Base-by-base conservation (phyloP, 371 early-diverging fungal species). In the Zopfochytrium polystomum region DNA sequence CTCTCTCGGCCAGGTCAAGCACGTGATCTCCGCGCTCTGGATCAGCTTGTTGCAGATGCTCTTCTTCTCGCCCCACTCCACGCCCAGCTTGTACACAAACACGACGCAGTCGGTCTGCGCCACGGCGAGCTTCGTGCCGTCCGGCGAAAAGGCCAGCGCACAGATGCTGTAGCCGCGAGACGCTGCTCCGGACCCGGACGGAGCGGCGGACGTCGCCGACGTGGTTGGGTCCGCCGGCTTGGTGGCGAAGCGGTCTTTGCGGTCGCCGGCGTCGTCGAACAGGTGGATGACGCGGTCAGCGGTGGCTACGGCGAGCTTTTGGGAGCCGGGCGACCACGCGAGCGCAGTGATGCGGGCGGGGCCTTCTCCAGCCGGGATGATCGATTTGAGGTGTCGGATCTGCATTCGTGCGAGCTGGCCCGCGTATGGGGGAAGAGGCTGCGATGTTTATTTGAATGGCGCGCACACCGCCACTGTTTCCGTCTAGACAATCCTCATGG, bases 21-120 rank as follows among this genome's bases (percentile, higher is more conserved):
- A 77, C 0, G 81, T 77, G 54, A 81, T 73, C 29, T 83, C 80
- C 20, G 73, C 58, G 7, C 68, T 65, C 52, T 81, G 81, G 43
- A 81, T 77, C 20, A 81, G 67, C 67, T 83, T 83, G 74, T 83
- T 83, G 67, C 79, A 79, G 49, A 83, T 83, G 23, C 71, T 69
- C 51, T 83, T 83, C 51, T 83, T 83, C 52, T 83, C 83, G 9
- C 81, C 81, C 81, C 81, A 83, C 33, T 83, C 81, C 25, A 76
- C 58, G 1, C 83, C 83, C 18, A 83, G 67, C 47, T 79, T 81
- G 72, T 83, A 83, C 7, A 83, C 79, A 56, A 80, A 83, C 2
- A 83, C 80, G 25, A 69, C 77, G 58, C 70, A 67, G 57, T 83
- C 83, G 11, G 75, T 63, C 58, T 83, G 83, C 0, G 83, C 83